Evolutionary conservation across 441 rosid genomes (phyloP), one percentile per base, ranked within the genome.

Genomic region (Adansonia rubrostipa): DNA sequence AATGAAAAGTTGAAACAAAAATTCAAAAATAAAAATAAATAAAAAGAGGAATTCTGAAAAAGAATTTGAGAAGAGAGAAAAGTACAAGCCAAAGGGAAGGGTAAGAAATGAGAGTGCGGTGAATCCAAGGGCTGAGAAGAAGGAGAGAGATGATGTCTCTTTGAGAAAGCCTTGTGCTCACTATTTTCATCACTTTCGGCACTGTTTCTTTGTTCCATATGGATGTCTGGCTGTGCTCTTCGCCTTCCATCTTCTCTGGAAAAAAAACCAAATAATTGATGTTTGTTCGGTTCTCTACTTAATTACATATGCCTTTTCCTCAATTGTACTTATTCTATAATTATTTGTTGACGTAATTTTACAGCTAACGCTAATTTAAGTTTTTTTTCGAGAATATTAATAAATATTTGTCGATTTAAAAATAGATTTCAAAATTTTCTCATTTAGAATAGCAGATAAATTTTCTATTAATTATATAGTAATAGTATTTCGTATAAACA

Each of bases 21-120:
- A 56, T 4, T 63, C 44, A 36, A 1, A 24, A 56, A 10, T 36
- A 36, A 36, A 3, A 3, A 36, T 36, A 36, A 36, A 36, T 3
- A 36, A 36, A 36, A 36, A 36, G n/a, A 50, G 17, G 60, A 53
- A 82, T 48, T 42, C 3, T 42, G 45, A 24, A 63, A 6, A 28
- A 14, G 61, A 22, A 51, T 2, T 28, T 8, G 11, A 33, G 24
- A 70, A 24, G 50, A 56, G 64, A 68, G 81, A 72, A 80, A 14
- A 24, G 56, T 87, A 95, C 98, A 87, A 82, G 89, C 92, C 93
- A 95, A 62, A 92, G 90, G 51, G 95, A 88, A 28, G 91, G 87
- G 66, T 77, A 86, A 6, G 93, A 87, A 81, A 77, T 71, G 71
- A 95, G 97, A 63, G 92, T 84, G 6, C 92, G 92, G 82, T 82